Base-by-base conservation (phyloP, 495 filamentous ascomycete species). In the Talaromyces adpressus region DNA sequence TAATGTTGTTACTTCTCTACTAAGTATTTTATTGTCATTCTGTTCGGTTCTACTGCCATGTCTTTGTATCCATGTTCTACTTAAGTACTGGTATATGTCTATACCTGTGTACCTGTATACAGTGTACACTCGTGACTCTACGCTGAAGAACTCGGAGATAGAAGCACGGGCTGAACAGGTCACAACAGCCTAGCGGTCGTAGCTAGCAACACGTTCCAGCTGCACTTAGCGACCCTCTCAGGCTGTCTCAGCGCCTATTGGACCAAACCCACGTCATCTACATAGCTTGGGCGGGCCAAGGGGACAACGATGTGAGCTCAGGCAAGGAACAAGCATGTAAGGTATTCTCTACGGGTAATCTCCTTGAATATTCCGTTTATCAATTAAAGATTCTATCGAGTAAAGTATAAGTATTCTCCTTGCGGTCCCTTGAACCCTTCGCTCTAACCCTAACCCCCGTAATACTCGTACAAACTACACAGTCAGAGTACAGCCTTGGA, bases 241-340 rank as follows among this genome's bases (percentile, higher is more conserved):
- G 25, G 25, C 25, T 25, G 25, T 12, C 51, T 54, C 52, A 16
- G 52, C 52, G 52, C 52, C 52, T 29, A 56, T 56, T 56, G 52
- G 52, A 16, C 27, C 52, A 18, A 56, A 27, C 52, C 52, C 52
- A 56, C 52, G 52, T 56, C 52, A 56, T 56, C 52, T 56, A 56
- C 51, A 53, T 53, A 53, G 51, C 51, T 53, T 51, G 20, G 47
- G 20, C 32, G 32, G 11, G 32, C 32, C 32, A 36, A 36, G 32
- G 36, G 36, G 14, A 41, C 36, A 53, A 25, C 49, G 49, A 53
- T 20, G 49, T 20, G 27, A 22, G 52, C 27, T 29, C 52, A 56
- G 52, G 52, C 52, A 56, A 56, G 52, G 52, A 56, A 12, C 52
- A 30, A 27, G 27, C 22, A 56, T 56, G 52, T 56, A 56, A 56